phyloP scores from a whole-genome alignment of 2,329 filamentous ascomycete species.

The Aspergillus sp. region DNA sequence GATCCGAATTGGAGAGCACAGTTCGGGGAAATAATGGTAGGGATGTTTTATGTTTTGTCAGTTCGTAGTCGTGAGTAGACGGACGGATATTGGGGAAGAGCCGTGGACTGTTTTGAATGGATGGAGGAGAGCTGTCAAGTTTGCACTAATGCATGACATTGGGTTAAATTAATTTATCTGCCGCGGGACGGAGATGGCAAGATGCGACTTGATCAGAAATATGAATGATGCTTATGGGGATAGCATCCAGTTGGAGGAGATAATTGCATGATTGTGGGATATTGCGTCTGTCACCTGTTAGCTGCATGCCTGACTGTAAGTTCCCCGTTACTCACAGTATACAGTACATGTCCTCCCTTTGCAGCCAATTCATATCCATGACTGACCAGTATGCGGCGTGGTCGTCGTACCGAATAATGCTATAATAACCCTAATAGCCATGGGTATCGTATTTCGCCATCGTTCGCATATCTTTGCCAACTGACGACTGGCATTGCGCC shows the following conservation, averaged over 20 bases:
- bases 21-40: background rate
- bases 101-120: background rate
- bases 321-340: background rate
- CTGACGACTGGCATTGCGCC: background rate
- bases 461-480: too few species aligned
- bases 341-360: background rate
- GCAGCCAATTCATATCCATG: background rate
- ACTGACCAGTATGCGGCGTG: background rate
- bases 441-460: background rate
- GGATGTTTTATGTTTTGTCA: background rate
- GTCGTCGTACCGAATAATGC: too few species aligned
- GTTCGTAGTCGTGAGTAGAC: too few species aligned
- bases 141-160: slow-evolving; percentile 22
- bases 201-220: background rate
- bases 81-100: background rate
- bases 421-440: too few species aligned
- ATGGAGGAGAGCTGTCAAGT: slow-evolving; percentile 1
- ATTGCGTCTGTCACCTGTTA: too few species aligned
- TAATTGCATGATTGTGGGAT: background rate
- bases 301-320: background rate
- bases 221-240: background rate
- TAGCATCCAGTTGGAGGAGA: background rate
- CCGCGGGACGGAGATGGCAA: background rate
- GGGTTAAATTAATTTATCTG: background rate
- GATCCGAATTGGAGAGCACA: too few species aligned